Conservation (phyloP, 1,284 basidiomycete genomes). For the Puccinia sorghi region DNA sequence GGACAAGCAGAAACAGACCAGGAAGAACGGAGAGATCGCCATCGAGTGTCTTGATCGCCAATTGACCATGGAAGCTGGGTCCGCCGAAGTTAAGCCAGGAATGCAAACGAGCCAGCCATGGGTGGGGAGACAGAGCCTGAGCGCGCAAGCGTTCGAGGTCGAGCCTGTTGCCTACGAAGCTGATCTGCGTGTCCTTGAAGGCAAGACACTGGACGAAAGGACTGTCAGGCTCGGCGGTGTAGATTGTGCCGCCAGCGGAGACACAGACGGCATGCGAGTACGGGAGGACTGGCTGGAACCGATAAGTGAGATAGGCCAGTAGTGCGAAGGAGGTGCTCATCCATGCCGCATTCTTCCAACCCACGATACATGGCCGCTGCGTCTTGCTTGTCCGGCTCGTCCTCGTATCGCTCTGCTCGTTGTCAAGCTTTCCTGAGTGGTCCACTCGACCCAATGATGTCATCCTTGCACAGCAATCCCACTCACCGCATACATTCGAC, state of each 20-base stretch:
- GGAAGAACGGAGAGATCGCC: conserved; percentile 12
- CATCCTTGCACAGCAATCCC: neutral
- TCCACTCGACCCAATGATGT: neutral
- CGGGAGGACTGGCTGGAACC: neutral
- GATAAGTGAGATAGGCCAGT: conserved; percentile 1
- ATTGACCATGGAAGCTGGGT: neutral
- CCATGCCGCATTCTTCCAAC: conserved; percentile 12
- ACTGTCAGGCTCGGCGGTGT: conserved; percentile 3
- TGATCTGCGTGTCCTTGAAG: conserved; percentile 6
- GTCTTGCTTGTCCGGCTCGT: neutral
- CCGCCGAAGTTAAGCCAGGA: neutral
- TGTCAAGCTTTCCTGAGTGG: neutral
- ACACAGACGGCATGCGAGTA: conserved; percentile 11
- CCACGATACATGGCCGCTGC: neutral
- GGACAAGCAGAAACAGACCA: neutral
- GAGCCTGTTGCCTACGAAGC: conserved; percentile 18
- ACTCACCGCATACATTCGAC: too few species aligned
- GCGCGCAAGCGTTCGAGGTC: neutral
- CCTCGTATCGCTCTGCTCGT: neutral
- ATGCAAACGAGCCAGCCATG: neutral
- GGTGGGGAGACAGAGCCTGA: neutral
- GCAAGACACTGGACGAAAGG: conserved; percentile 37
- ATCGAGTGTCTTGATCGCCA: neutral
- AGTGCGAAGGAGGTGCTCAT: neutral
- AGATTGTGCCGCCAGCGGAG: conserved; percentile 29